Evolutionary conservation across 208 protist species (phyloP), one percentile per base, ranked within the genome.

Genomic region (Leptomonas pyrrhocoris): DNA sequence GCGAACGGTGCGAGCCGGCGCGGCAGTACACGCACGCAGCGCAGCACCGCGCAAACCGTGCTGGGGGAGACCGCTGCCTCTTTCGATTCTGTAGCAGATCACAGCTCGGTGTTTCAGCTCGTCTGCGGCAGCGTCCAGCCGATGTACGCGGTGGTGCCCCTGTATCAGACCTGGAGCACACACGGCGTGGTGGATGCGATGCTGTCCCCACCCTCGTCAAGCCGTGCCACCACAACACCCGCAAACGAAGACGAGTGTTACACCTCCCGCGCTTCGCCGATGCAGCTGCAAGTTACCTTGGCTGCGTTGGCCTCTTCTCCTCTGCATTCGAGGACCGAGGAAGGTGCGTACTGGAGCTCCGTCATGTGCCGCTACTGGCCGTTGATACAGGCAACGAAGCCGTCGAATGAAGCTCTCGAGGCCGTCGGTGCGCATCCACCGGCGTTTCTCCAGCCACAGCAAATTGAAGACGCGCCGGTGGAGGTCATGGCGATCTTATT

Each of bases 121-220:
- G 66, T 95, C 12, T 67, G 84, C 1, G 90, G 85, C 31, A 72
- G 61, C 25, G 79, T 92, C 19, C 72, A 87, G 23, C 73, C 85
- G 5, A 55, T 68, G 4, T 95, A 95, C 55, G 54, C 79, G 13
- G 77, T 90, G 19, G n/a, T 74, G 27, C 85, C 90, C 34, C 69
- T 93, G 11, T 92, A 88, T 66, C 85, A 89, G 66, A 71, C 65
- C 6, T 95, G 90, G 85, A 81, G 86, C 65, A 84, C 77, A 0
- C 79, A 67, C 30, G 81, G 77, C 42, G 85, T 92, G 6, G 80
- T 95, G 60, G 81, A 92, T 40, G 68, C 79, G 2, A 46, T 84
- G 48, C 54, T 95, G 36, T 73, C 77, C 18, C 65, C 60, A 55
- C 36, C 54, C 51, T 23, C 48, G 71, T 4, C 55, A n/a, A n/a